Conservation (phyloP, 139 green algal species). For the Penium margaritaceum region DNA sequence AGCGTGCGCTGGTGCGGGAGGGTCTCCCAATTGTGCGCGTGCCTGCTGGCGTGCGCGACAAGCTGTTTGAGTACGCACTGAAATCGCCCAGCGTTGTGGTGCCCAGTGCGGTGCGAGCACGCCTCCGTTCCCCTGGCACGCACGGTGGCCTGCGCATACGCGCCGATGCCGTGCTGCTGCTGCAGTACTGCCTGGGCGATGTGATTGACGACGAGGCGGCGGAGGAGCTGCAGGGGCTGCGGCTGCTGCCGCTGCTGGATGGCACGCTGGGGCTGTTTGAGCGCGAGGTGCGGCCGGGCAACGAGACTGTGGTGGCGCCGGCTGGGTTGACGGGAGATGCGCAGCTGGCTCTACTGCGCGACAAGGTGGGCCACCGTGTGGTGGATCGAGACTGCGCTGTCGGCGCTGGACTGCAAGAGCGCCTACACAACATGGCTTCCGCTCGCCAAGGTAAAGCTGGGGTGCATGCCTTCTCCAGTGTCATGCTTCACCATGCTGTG, state of each 20-base stretch:
- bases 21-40: constrained; percentile 25
- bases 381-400: too few relatives aligned
- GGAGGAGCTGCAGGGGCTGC: constrained; percentile 49
- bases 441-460: too few relatives aligned
- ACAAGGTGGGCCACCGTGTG: too few relatives aligned
- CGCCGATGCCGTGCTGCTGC: constrained; percentile 10
- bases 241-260: constrained; percentile 53
- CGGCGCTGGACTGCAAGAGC: too few relatives aligned
- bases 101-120: constrained; percentile 7
- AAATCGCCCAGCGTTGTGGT: neutral
- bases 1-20: constrained; percentile 25
- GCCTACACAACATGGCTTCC: too few relatives aligned
- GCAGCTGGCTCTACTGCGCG: too few relatives aligned
- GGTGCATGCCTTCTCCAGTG: too few relatives aligned
- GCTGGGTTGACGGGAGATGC: too few relatives aligned
- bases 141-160: constrained; percentile 6
- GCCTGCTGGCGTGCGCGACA: constrained; percentile 6
- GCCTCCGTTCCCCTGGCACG: neutral
- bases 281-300: neutral
- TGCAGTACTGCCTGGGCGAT: constrained; percentile 55
- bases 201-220: constrained; percentile 46
- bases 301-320: neutral
- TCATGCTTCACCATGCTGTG: too few relatives aligned
- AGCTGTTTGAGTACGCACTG: constrained; percentile 18
- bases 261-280: constrained; percentile 16